Percentiles rank a stretch among this genome's conserved stretches.
Conservation (phyloP, 495 filamentous ascomycete genomes). For the Penicillium macrosclerotiorum region DNA sequence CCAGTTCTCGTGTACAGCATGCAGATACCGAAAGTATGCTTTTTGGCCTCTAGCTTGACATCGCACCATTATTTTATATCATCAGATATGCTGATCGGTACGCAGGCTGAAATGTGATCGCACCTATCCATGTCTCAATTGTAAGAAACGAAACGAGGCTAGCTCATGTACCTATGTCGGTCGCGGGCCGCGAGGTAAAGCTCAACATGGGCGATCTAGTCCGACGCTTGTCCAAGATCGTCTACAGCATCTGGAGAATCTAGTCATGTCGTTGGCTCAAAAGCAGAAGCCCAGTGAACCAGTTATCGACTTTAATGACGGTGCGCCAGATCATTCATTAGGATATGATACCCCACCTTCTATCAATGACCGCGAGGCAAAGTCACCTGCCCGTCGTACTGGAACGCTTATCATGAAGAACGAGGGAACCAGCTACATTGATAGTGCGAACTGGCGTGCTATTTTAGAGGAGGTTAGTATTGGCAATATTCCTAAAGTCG, state of each 20-base stretch:
- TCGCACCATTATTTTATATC: neutral
- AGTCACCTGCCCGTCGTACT: constrained; percentile 23
- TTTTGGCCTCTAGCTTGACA: neutral
- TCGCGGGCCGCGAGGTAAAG: constrained; percentile 34
- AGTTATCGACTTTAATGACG: constrained; percentile 10
- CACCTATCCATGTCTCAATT: constrained; percentile 49
- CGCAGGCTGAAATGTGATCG: constrained; percentile 53
- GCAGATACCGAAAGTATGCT: constrained; percentile 50
- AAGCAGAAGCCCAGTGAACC: constrained; percentile 25
- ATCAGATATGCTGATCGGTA: neutral
- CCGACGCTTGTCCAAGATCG: constrained; percentile 46
- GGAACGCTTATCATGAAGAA: constrained; percentile 70
- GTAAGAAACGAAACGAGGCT: constrained; percentile 45
- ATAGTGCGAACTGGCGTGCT: constrained; percentile 49
- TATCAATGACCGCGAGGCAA: constrained; percentile 67
- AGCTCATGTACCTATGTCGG: constrained; percentile 43
- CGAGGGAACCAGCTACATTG: constrained; percentile 46
- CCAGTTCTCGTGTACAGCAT: constrained; percentile 53
- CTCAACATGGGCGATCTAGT: constrained; percentile 30
- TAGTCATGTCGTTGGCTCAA: constrained; percentile 48
- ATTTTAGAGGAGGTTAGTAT: constrained; percentile 49
- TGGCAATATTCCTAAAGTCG: neutral
- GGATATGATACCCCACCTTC: constrained; percentile 38
- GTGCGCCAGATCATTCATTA: neutral
- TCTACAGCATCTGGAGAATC: constrained; percentile 51